Percentiles rank a stretch among this genome's conserved stretches.
Conservation (phyloP, 1,284 basidiomycete species). For the Trametes hirsuta region DNA sequence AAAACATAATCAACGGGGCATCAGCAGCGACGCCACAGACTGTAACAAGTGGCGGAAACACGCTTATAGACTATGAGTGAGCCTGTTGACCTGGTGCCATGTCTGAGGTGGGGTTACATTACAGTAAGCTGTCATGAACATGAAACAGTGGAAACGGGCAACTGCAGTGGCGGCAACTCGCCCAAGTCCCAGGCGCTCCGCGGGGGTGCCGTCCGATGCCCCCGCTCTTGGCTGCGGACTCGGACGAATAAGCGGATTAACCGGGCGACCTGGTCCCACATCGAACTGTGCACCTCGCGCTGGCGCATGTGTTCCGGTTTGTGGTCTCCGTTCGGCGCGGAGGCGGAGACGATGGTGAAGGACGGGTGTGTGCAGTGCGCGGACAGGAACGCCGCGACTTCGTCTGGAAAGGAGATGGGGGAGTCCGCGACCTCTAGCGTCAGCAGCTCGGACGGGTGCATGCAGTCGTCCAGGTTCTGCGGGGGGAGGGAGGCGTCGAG, state of each 20-base stretch:
- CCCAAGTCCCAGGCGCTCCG: not conserved
- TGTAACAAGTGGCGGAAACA: too few species aligned
- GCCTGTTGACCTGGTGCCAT: too few species aligned
- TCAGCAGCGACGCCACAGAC: too few species aligned
- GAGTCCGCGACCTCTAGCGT: constrained; percentile 25
- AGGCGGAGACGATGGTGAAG: constrained; percentile 18
- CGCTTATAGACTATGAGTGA: too few species aligned
- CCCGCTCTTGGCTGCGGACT: constrained; percentile 18
- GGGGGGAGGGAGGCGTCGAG: constrained; percentile 14
- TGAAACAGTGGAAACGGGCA: too few species aligned
- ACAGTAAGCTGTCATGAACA: too few species aligned
- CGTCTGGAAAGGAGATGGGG: constrained; percentile 17
- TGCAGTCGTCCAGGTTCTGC: not conserved
- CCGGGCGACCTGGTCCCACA: constrained; percentile 19
- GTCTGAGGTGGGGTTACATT: too few species aligned
- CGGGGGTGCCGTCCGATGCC: not conserved
- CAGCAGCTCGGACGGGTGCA: constrained; percentile 7
- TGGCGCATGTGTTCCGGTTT: constrained; percentile 12
- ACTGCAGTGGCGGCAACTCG: not conserved
- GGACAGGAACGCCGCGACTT: constrained; percentile 23
- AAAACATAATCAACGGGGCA: too few species aligned
- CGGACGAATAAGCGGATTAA: constrained; percentile 17
- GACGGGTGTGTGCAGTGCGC: constrained; percentile 21
- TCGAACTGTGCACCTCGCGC: constrained; percentile 12
- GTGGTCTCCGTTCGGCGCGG: constrained; percentile 13